A percentile compares a stretch with the other conserved stretches of the same genome.
These are phyloP conservation scores for Gigaspora rosea DNA, from an alignment of 192 early-diverging fungal species.

Conservation along the genomic window DNA sequence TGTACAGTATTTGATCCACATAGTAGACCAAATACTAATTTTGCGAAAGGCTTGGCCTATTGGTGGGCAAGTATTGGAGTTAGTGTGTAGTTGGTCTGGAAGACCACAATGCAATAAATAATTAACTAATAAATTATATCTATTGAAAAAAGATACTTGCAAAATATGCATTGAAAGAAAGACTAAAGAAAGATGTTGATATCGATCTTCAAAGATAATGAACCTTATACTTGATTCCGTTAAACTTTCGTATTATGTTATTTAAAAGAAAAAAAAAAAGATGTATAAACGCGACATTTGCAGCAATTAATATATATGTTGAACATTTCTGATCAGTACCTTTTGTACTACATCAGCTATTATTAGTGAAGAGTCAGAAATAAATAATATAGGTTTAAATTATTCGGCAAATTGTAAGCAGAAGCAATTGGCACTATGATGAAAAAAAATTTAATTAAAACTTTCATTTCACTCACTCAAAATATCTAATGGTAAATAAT, in stretches of 20 bases:
- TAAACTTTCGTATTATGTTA: slow-evolving; percentile 60
- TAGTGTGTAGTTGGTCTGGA: too few relatives aligned
- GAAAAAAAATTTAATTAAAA: too few relatives aligned
- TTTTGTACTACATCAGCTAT: neutral
- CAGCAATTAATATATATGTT: slow-evolving; percentile 38
- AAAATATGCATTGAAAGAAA: slow-evolving; percentile 72
- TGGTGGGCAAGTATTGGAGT: too few relatives aligned
- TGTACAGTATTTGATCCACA: too few relatives aligned
- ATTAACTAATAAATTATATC: neutral
- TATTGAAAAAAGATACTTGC: slow-evolving; percentile 25
- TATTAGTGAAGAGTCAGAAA: neutral
- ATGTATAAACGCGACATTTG: neutral
- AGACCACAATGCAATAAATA: slow-evolving; percentile 30
- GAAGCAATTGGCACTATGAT: slow-evolving; percentile 68
- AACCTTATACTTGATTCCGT: slow-evolving; percentile 61
- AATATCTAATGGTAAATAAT: too few relatives aligned
- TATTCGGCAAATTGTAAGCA: slow-evolving; percentile 78
- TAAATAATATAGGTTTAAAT: slow-evolving; percentile 36
- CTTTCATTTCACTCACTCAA: too few relatives aligned
- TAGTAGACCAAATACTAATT: too few relatives aligned
- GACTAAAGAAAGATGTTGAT: slow-evolving; percentile 58
- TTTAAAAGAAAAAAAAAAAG: neutral
- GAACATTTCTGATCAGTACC: too few relatives aligned
- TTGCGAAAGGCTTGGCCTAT: too few relatives aligned
- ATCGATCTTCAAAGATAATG: slow-evolving; percentile 54